Base-by-base conservation (phyloP, 805 yeast species). In the Metschnikowia picachoensis region DNA sequence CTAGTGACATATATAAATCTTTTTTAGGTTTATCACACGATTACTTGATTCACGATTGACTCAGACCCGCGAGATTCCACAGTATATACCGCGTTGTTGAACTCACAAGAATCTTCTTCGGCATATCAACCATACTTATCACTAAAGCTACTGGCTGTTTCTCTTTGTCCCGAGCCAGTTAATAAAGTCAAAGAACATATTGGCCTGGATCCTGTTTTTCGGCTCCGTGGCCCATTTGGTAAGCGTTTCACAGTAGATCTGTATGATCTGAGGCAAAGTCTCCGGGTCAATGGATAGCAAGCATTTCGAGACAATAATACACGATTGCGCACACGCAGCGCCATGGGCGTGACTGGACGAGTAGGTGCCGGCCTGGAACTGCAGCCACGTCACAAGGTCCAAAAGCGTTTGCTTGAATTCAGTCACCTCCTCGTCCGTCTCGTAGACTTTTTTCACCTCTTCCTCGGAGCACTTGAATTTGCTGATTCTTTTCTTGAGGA, bases 121-220 rank as follows among this genome's bases (percentile, higher is more conserved):
- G 25, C 25, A 20, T 20, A 20, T 20, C 7, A 5, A 3, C 25
- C 25, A 20, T 20, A 20, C 25, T 5, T 7, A 20, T 20, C 25
- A 20, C 25, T 5, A 20, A 20, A 20, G 4, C 25, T 20, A 20
- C 25, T 35, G 30, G 35, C 13, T 43, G 25, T 41, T 16, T 30
- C 55, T 44, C 43, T 53, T 55, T 13, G 53, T 44, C 31, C 41
- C 74, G 37, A 85, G 60, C 91, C 94, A 91, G 66, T 89, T 89
- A 59, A 86, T 76, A 50, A 88, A 79, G 56, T 90, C 97, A 53
- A 81, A 76, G 60, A 86, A 89, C 58, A 87, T 60, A 11, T 77
- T 68, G 8, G 84, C 70, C 16, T 76, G 74, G 17, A 78, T 63
- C 53, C 76, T 79, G 53, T 78, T 70, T 39, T 68, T 64, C 14